Evolutionary conservation across 805 yeast species (phyloP), one percentile per base, ranked within the genome.

Genomic region (Ogataea nonfermentans): DNA sequence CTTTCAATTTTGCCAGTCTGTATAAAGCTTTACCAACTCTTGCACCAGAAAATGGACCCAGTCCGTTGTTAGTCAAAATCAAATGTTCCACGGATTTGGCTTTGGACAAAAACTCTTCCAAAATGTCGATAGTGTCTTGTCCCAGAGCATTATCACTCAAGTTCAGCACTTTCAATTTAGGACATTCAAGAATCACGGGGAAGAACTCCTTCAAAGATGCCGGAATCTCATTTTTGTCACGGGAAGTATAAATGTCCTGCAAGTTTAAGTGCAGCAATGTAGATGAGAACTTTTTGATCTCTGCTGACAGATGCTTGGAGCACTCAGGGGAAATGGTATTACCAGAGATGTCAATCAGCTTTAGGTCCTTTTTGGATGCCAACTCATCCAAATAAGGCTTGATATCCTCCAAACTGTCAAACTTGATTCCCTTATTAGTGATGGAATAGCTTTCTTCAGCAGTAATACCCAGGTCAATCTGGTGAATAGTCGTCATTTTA

Each of bases 31-130:
- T 79, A 44, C 97, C 99, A 46, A 93, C 85, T 61, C 95, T 78
- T 41, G 91, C 83, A 54, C 99, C 99, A 1, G 98, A 95, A 61
- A 84, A 84, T 17, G 99, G 99, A 24, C 99, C 99, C 79, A 93
- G 83, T 40, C 99, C 99, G 62, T 93, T 93, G 66, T 93, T 93
- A 32, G 96, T 83, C 47, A 93, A 71, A 50, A 87, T 81, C 62
- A 93, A 74, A 60, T 93, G 96, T 63, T 86, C 84, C 40, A 93
- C 67, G 17, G 95, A 79, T 12, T 78, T 74, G 24, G 91, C 95
- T 52, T 81, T 72, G 9, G 85, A 68, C 43, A 93, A 70, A 54
- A 81, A 89, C 19, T 70, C 72, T 59, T 93, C 96, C 40, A 93
- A 73, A 7, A 93, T 95, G 43, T 84, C 95, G 46, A 93, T 87